Evolutionary conservation across 129 eudicot species (phyloP), one percentile per base, ranked within the genome.

Genomic region (Centaurea solstitialis): DNA sequence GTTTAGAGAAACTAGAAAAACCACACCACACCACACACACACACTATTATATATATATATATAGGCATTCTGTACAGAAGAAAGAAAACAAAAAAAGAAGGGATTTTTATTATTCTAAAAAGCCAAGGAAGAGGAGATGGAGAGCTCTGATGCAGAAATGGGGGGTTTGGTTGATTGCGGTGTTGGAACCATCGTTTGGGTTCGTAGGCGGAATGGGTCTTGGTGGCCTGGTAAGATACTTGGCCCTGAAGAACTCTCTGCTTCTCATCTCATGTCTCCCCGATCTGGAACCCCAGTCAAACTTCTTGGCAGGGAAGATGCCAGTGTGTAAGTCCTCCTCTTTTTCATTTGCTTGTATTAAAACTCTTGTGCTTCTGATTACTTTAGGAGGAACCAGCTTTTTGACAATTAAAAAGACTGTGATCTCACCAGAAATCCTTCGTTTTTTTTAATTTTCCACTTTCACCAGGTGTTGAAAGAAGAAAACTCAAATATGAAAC

Each of bases 221-320:
- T 96, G 99, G 99, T 96, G 98, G 99, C 99, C 99, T 13, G 99
- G 99, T 13, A 96, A 93, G 87, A 93, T 96, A 73, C 87, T 96
- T 10, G 99, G 99, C 39, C 81, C 93, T 0, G 93, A 91, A n/a
- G 98, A 96, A 77, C 88, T 96, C 11, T 86, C 97, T 0, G 92
- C 93, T 70, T 86, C 99, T 83, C 98, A 88, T 88, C 75, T 96
- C 39, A 91, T 92, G 93, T 93, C 99, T 81, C 99, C 99, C 13
- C 90, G 99, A 71, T 96, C 99, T 57, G 99, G 99, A 22, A 93
- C 99, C 66, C 99, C 99, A 0, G 99, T 96, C 39, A 96, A 96
- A 80, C 98, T 96, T 82, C 97, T 96, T 79, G 99, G 98, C 40
- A 89, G 99, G 84, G 99, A 96, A 83, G 99, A 96, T 79, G 99